A percentile compares a stretch with the other conserved stretches of the same genome.
Evolutionary conservation across 108 stramenopile genomes (phyloP).

Genomic region (Cyclotella baltica): DNA sequence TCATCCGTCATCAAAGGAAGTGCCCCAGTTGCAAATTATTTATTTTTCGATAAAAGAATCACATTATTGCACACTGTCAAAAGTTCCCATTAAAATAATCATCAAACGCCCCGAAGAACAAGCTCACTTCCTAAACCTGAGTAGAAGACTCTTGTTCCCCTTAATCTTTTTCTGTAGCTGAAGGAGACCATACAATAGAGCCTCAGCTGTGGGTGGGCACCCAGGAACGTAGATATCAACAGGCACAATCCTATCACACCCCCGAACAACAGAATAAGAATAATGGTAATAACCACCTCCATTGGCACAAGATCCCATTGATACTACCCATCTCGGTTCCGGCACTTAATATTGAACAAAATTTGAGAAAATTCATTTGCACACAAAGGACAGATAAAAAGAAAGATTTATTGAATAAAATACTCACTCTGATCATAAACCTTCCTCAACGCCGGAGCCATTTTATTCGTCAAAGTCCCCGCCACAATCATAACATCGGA

Average conservation of each 20-base stretch:
- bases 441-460: slow-evolving; percentile 99
- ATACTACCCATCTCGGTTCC: slow-evolving; percentile 99
- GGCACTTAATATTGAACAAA: slow-evolving; percentile 67
- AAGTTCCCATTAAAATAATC: too few species aligned
- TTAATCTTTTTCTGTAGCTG: slow-evolving; percentile 99
- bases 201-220: slow-evolving; percentile 99
- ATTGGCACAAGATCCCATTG: slow-evolving; percentile 99
- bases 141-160: slow-evolving; percentile 93
- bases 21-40: too few species aligned
- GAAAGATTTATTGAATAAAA: neutral
- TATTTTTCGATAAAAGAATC: too few species aligned
- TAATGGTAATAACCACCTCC: slow-evolving; percentile 99
- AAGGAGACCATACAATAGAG: slow-evolving; percentile 95
- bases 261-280: slow-evolving; percentile 97
- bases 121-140: slow-evolving; percentile 94
- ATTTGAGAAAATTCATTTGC: slow-evolving; percentile 19
- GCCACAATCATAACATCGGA: slow-evolving; percentile 99
- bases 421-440: slow-evolving; percentile 93
- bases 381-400: neutral
- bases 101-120: too few species aligned
- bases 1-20: too few species aligned
- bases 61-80: too few species aligned
- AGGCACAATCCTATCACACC: slow-evolving; percentile 99
- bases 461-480: slow-evolving; percentile 99
- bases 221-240: slow-evolving; percentile 99